phyloP scores from a whole-genome alignment of 2,329 filamentous ascomycete species.

The Calonectria montana region DNA sequence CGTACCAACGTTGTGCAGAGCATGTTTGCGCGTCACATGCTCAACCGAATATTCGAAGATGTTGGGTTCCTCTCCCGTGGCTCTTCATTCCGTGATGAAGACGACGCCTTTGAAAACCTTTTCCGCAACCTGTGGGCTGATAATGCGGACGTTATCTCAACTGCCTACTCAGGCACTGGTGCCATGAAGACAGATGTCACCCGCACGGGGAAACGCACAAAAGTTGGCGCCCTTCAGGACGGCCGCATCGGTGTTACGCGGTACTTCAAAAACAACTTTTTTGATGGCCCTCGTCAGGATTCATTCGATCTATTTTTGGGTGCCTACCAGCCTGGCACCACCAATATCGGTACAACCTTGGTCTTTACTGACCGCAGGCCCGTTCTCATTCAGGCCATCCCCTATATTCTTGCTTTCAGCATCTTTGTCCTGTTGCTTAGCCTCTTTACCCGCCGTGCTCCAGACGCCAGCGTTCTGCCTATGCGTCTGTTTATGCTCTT shows the following conservation, averaged over 20 bases:
- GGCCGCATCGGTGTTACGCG: constrained; percentile 88
- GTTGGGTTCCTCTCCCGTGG: constrained; percentile 81
- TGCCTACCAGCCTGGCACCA: constrained; percentile 80
- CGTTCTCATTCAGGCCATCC: constrained; percentile 89
- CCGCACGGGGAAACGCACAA: constrained; percentile 89
- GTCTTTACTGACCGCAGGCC: constrained; percentile 89
- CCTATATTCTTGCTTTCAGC: constrained; percentile 89
- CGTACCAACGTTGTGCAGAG: constrained; percentile 98
- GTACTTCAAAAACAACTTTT: constrained; percentile 94
- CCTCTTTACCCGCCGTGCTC: constrained; percentile 76
- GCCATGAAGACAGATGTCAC: constrained; percentile 99
- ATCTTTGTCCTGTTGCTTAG: constrained; percentile 85
- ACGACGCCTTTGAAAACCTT: constrained; percentile 84
- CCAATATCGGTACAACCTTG: constrained; percentile 75
- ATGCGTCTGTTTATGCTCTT: constrained; percentile 84
- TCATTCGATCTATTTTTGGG: constrained; percentile 95
- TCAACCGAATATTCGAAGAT: constrained; percentile 90
- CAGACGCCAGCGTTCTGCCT: constrained; percentile 82
- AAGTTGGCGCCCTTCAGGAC: constrained; percentile 86
- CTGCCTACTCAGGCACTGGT: constrained; percentile 93
- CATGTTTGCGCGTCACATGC: constrained; percentile 90
- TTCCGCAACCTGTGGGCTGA: constrained; percentile 99
- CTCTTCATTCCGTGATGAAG: constrained; percentile 80
- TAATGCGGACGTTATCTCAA: constrained; percentile 95
- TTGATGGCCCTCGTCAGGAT: constrained; percentile 93